Evolutionary conservation across 2,329 filamentous ascomycete genomes (phyloP).

Genomic region (Hymenoscyphus scutula): DNA sequence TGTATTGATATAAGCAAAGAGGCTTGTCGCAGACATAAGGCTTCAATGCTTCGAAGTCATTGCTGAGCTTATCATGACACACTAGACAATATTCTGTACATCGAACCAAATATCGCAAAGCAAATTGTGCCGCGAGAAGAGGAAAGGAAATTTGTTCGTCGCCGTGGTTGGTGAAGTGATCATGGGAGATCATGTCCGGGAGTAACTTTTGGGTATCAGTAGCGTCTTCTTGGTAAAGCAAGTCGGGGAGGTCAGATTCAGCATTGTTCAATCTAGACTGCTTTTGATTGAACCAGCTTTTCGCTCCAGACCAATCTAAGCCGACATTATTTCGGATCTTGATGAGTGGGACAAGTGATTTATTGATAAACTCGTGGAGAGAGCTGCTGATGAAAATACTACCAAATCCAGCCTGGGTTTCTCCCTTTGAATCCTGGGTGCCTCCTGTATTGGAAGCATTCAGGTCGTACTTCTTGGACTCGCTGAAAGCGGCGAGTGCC

Average conservation of each 20-base stretch:
- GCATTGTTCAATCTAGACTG: constrained; percentile 28
- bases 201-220: constrained; percentile 14
- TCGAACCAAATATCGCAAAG: constrained; percentile 70
- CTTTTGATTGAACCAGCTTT: constrained; percentile 29
- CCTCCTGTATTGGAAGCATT: constrained; percentile 13
- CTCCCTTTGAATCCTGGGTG: constrained; percentile 25
- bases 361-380: constrained; percentile 65
- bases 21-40: constrained; percentile 74
- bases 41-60: constrained; percentile 67
- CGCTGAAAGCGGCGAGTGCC: constrained; percentile 39
- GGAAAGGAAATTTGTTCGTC: constrained; percentile 47
- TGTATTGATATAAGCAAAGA: constrained; percentile 85
- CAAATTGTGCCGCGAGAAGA: constrained; percentile 68
- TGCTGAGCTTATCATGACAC: constrained; percentile 68
- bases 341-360: constrained; percentile 61
- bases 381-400: constrained; percentile 70
- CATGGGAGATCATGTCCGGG: constrained; percentile 30
- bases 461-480: constrained; percentile 22
- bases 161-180: constrained; percentile 34
- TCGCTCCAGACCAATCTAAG: constrained; percentile 67
- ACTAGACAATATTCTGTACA: constrained; percentile 87
- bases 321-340: constrained; percentile 52
- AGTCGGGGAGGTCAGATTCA: constrained; percentile 17
- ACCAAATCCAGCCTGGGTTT: constrained; percentile 43
- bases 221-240: constrained; percentile 16